Percentiles rank a stretch among this genome's conserved stretches.
Conservation (phyloP, 768 basidiomycete genomes). For the Rhizopogon roseolus region DNA sequence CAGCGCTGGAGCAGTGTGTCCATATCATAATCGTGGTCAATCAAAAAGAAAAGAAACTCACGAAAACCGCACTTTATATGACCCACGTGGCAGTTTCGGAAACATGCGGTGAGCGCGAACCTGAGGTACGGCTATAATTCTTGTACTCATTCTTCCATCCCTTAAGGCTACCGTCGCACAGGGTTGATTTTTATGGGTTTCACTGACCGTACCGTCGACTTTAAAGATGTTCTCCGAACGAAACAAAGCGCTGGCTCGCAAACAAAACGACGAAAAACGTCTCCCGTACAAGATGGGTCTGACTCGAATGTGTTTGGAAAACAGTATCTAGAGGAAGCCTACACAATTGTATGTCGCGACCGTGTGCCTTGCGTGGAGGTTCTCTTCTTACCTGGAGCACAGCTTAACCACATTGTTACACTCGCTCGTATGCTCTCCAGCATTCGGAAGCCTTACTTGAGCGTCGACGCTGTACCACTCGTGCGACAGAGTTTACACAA, state of each 20-base stretch:
- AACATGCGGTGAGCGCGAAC: not conserved
- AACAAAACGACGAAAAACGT: conserved; percentile 47
- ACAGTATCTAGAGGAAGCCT: conserved; percentile 71
- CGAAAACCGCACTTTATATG: conserved; percentile 6
- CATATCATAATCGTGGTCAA: conserved; percentile 18
- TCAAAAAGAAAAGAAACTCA: conserved; percentile 4
- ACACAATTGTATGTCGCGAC: conserved; percentile 50
- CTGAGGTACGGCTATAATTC: too few relatives aligned
- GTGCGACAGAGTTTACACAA: conserved; percentile 45
- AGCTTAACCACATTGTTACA: conserved; percentile 73
- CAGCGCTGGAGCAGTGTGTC: conserved; percentile 14
- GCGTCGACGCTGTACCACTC: conserved; percentile 59
- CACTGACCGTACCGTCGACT: conserved; percentile 58
- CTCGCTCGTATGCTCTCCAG: conserved; percentile 67
- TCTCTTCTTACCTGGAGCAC: conserved; percentile 2
- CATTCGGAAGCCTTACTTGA: conserved; percentile 86
- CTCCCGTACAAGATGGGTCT: conserved; percentile 31
- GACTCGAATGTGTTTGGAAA: conserved; percentile 45
- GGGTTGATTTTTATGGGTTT: conserved; percentile 43
- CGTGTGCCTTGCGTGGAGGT: not conserved
- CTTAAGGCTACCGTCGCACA: conserved; percentile 1
- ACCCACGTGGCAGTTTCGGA: conserved; percentile 19
- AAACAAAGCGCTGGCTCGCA: conserved; percentile 38
- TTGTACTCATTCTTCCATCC: not conserved
- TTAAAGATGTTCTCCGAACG: conserved; percentile 46